Evolutionary conservation across 306 rosid species (phyloP), one percentile per base, ranked within the genome.

Genomic region (Clitoria ternatea): DNA sequence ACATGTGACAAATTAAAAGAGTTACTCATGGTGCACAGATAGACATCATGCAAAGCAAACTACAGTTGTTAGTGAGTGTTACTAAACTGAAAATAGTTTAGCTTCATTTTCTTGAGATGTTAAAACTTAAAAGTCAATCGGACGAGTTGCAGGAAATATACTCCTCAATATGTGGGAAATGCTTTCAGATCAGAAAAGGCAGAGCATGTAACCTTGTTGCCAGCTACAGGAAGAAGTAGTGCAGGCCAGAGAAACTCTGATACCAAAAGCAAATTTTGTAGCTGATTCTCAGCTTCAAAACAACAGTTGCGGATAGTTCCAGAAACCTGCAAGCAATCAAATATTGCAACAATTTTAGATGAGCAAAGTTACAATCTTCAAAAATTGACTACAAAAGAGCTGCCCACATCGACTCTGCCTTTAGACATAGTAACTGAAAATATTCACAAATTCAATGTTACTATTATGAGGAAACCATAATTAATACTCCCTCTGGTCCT

Each of bases 171-270:
- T 55, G 77, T 68, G 63, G 49, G 77, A 30, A 70, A 44, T 48
- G 69, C 37, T 40, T 42, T 29, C 18, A 50, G 74, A 4, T 69
- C 62, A 74, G 70, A 47, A 32, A 66, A 84, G 43, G 75, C 42
- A 68, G 17, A 68, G 54, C 44, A 62, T 30, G 48, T 57, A 63
- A 90, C 98, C 98, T 85, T 93, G 78, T 87, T 89, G 69, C 98
- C 86, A 8, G 98, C 97, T 71, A 93, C 96, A 6, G 98, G 97
- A 64, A 93, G 90, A 85, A 93, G 97, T 70, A 93, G 70, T 71
- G 97, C 92, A 45, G 97, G 98, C 98, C 98, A 93, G 69, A 93
- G 97, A 82, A 93, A 93, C 85, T 93, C 98, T 22, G 98, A 90
- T 54, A 85, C 80, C 82, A 90, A 76, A 79, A 90, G 98, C 79